Conservation (phyloP, 495 filamentous ascomycete species). For the Evernia prunastri region DNA sequence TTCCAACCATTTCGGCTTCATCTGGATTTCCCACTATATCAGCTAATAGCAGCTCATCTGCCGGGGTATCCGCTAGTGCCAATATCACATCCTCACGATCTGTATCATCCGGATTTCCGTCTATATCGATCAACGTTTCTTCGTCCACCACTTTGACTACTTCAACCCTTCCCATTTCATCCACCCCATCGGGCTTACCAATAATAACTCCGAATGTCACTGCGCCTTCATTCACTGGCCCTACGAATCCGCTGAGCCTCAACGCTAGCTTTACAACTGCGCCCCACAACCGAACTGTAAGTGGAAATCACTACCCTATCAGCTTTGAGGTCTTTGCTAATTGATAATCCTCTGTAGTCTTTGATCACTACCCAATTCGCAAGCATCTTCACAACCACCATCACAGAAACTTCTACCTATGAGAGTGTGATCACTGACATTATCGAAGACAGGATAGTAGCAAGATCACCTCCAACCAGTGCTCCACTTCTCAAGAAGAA, state of each 20-base stretch:
- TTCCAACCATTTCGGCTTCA: not conserved
- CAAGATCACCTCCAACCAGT: not conserved
- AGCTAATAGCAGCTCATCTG: not conserved
- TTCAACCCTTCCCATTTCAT: not conserved
- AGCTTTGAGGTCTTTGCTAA: not conserved
- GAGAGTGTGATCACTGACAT: not conserved
- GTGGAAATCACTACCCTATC: not conserved
- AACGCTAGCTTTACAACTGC: not conserved
- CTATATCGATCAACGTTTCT: not conserved
- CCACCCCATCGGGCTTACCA: not conserved
- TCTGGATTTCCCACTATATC: not conserved
- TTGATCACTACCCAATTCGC: not conserved
- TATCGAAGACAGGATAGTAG: not conserved
- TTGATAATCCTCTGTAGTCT: not conserved
- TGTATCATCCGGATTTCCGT: not conserved
- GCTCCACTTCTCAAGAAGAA: not conserved
- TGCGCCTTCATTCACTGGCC: not conserved
- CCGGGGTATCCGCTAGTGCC: not conserved
- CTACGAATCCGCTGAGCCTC: not conserved
- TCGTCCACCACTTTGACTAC: not conserved
- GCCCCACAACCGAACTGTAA: not conserved
- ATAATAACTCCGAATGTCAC: not conserved
- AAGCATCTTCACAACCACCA: not conserved
- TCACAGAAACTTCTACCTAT: not conserved
- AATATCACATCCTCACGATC: not conserved